Evolutionary conservation across 2,329 filamentous ascomycete genomes (phyloP).

Genomic region (Endocalyx cinctus): DNA sequence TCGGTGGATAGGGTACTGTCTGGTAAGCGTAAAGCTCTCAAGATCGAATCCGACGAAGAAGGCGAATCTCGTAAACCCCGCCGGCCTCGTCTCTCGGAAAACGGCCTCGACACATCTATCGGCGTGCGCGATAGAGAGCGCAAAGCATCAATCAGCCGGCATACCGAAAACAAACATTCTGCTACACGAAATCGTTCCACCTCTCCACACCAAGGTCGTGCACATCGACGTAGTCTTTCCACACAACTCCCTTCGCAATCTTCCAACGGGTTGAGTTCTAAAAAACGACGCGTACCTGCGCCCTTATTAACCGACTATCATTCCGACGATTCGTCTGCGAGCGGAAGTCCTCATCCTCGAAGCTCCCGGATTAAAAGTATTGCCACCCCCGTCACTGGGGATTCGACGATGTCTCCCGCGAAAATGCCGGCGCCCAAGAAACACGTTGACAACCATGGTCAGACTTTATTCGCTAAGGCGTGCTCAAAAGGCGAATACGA

Average conservation of each 20-base stretch:
- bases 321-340: slow-evolving; percentile 62
- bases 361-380: slow-evolving; percentile 54
- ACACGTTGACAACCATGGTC: slow-evolving; percentile 85
- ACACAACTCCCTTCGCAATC: slow-evolving; percentile 55
- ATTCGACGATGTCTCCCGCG: slow-evolving; percentile 60
- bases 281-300: slow-evolving; percentile 58
- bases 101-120: slow-evolving; percentile 31
- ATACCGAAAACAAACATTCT: slow-evolving; percentile 28
- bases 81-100: slow-evolving; percentile 47
- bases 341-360: slow-evolving; percentile 55
- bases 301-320: slow-evolving; percentile 61
- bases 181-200: slow-evolving; percentile 43
- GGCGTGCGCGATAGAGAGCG: slow-evolving; percentile 25
- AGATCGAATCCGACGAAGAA: slow-evolving; percentile 55
- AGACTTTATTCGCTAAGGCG: slow-evolving; percentile 84
- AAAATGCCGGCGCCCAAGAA: slow-evolving; percentile 74
- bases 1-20: slow-evolving; percentile 42
- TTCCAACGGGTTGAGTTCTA: slow-evolving; percentile 51
- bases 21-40: slow-evolving; percentile 50
- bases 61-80: slow-evolving; percentile 49
- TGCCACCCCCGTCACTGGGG: slow-evolving; percentile 50
- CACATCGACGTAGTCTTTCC: slow-evolving; percentile 60
- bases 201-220: slow-evolving; percentile 54
- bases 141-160: slow-evolving; percentile 28
- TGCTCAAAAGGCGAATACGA: slow-evolving; percentile 84